Conservation (phyloP, 768 basidiomycete genomes). For the Infundibulicybe gibba region DNA sequence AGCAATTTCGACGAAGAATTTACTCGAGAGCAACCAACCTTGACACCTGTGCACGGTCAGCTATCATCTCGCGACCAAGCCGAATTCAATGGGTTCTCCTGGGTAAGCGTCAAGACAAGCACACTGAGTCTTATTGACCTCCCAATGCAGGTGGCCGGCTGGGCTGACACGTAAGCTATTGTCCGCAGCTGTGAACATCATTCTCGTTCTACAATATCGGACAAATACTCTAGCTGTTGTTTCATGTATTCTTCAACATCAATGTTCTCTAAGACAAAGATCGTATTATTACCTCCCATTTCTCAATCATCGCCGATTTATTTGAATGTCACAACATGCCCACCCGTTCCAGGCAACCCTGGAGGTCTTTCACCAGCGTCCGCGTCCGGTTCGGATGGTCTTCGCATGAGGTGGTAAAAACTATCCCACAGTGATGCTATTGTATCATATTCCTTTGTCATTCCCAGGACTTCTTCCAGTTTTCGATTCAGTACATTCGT, state of each 20-base stretch:
- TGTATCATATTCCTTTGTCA: slow-evolving; percentile 90
- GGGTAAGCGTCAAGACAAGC: slow-evolving; percentile 46
- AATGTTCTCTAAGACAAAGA: slow-evolving; percentile 19
- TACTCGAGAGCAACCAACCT: slow-evolving; percentile 92
- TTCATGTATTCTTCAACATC: slow-evolving; percentile 34
- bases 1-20: slow-evolving; percentile 98
- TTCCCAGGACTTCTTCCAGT: slow-evolving; percentile 87
- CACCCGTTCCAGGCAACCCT: slow-evolving; percentile 71
- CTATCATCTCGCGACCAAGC: slow-evolving; percentile 86
- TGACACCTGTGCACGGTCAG: slow-evolving; percentile 96
- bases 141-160: slow-evolving; percentile 39
- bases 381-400: slow-evolving; percentile 32
- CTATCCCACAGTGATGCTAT: slow-evolving; percentile 83
- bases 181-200: slow-evolving; percentile 17
- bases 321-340: slow-evolving; percentile 48
- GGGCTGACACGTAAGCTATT: slow-evolving; percentile 52
- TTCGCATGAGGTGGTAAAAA: slow-evolving; percentile 76
- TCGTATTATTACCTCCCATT: slow-evolving; percentile 9
- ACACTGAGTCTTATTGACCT: not conserved
- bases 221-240: slow-evolving; percentile 16
- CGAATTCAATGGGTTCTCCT: slow-evolving; percentile 97
- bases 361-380: slow-evolving; percentile 29
- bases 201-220: slow-evolving; percentile 16
- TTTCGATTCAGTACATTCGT: slow-evolving; percentile 88
- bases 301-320: slow-evolving; percentile 13